Base-by-base conservation (phyloP, 148 eudicot genomes). In the Polygonum aviculare region DNA sequence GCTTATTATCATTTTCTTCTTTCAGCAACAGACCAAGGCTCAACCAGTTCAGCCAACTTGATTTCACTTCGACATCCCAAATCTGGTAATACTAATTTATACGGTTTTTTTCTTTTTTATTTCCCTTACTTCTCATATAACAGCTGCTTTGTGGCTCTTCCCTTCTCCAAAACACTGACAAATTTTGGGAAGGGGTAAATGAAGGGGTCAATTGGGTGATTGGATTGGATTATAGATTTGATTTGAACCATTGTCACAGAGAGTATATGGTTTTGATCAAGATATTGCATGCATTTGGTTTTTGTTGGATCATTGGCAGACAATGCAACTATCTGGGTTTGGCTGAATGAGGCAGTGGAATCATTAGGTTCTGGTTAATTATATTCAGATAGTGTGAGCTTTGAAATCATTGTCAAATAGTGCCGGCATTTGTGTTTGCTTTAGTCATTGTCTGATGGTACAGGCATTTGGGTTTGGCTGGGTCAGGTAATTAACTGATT, bases 1-100 rank as follows among this genome's bases (percentile, higher is more conserved):
- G 67, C 1, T 15, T 44, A 49, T 22, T 44, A 49, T 22, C 51
- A 60, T 75, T 75, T 57, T 74, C 71, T 21, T 21, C 38, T 47
- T 71, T 14, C 22, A 14, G 4, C 47, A 74, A 74, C 89, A 90
- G 93, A 88, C 52, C 52, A 73, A 76, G 79, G 72, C 75, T 72
- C 79, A 55, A 78, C 76, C 70, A 75, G 49, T 50, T 35, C 67
- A 26, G 97, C 94, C 67, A 79, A 83, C 0, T 82, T 90, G 78
- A 82, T 95, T 76, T 87, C 90, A 41, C 90, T 95, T 47, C 83
- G 85, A 76, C 97, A 95, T 86, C 98, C 98, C 76, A 95, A 87
- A 84, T 85, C 97, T 57, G 98, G 98, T 90, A 89, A 75, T 65
- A 12, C 72, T 44, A 26, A 26, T 44, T 48, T 36, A 9, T 4